Percentiles rank a stretch among this genome's conserved stretches.
These are phyloP conservation scores for Micromonas pusilla DNA, from an alignment of 139 green algal species.

Conservation along the genomic window DNA sequence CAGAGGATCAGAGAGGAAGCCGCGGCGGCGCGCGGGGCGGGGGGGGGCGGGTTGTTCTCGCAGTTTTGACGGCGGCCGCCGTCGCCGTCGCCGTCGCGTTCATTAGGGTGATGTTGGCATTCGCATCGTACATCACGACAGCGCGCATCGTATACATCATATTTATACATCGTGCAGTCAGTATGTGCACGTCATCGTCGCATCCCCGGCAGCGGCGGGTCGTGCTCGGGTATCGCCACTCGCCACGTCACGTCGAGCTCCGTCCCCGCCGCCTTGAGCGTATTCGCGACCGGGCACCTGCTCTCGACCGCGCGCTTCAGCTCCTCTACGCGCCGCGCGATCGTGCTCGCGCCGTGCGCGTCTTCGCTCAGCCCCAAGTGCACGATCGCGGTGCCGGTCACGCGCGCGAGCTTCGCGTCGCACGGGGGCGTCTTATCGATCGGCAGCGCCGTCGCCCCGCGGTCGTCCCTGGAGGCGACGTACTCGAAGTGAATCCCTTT, in stretches of 20 bases:
- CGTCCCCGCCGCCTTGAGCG: background rate
- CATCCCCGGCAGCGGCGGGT: too few species aligned
- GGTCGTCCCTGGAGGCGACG: slow-evolving; percentile 2
- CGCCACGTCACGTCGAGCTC: slow-evolving; percentile 6
- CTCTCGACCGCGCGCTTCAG: background rate
- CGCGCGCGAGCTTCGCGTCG: background rate
- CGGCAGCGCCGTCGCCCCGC: background rate
- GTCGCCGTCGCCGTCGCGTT: too few species aligned
- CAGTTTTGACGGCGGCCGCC: too few species aligned
- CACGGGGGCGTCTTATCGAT: background rate
- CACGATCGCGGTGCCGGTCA: slow-evolving; percentile 7
- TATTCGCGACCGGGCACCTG: slow-evolving; percentile 18
- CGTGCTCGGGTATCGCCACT: too few species aligned
- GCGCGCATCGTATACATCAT: too few species aligned
- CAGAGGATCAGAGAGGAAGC: background rate
- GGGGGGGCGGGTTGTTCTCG: background rate
- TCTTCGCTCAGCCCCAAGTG: background rate
- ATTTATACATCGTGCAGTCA: too few species aligned
- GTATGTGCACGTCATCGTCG: too few species aligned
- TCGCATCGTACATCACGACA: too few species aligned
- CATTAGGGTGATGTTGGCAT: too few species aligned
- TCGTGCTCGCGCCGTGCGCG: too few species aligned
- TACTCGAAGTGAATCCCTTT: slow-evolving; percentile 21
- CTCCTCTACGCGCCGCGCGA: background rate
- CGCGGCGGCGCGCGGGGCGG: too few species aligned